Percentiles rank a stretch among this genome's conserved stretches.
These are phyloP conservation scores for Abrus precatorius DNA, from an alignment of 306 rosid species.

Conservation along the genomic window DNA sequence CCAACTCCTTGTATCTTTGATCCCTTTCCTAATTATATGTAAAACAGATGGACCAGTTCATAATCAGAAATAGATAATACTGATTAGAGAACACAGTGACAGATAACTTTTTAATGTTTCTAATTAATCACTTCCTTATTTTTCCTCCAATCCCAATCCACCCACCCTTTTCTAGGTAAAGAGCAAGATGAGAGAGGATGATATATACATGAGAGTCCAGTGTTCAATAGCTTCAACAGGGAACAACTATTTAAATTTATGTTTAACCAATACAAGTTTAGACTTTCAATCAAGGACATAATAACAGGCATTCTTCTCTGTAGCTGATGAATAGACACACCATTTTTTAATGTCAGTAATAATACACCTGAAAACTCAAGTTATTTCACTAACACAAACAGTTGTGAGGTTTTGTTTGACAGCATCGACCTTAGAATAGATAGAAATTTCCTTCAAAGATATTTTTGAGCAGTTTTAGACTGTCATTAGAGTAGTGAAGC, in stretches of 20 bases:
- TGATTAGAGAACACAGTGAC: not conserved
- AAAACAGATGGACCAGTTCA: conserved; percentile 40
- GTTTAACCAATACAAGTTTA: conserved; percentile 41
- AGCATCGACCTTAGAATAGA: not conserved
- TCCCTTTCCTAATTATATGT: conserved; percentile 80
- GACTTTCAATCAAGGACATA: conserved; percentile 21
- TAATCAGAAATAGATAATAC: conserved; percentile 9
- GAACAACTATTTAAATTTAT: conserved; percentile 16
- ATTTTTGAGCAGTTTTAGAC: not conserved
- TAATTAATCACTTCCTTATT: conserved; percentile 29
- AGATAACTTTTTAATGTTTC: conserved; percentile 30
- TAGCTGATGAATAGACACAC: conserved; percentile 14
- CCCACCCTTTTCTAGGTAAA: conserved; percentile 22
- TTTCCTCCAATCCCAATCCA: conserved; percentile 4
- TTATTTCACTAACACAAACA: conserved; percentile 25
- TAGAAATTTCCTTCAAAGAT: conserved; percentile 28
- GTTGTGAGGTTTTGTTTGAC: conserved; percentile 6
- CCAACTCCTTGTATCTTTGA: conserved; percentile 98
- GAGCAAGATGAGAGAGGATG: conserved; percentile 7
- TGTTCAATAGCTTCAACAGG: conserved; percentile 24
- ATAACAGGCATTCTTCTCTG: conserved; percentile 13
- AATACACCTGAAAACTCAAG: conserved; percentile 27
- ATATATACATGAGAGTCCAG: conserved; percentile 27
- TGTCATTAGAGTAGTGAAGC: conserved; percentile 16
- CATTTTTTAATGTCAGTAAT: conserved; percentile 27